Conservation (phyloP, 2,329 filamentous ascomycete genomes). For the Parasarocladium wereldwijsianum region DNA sequence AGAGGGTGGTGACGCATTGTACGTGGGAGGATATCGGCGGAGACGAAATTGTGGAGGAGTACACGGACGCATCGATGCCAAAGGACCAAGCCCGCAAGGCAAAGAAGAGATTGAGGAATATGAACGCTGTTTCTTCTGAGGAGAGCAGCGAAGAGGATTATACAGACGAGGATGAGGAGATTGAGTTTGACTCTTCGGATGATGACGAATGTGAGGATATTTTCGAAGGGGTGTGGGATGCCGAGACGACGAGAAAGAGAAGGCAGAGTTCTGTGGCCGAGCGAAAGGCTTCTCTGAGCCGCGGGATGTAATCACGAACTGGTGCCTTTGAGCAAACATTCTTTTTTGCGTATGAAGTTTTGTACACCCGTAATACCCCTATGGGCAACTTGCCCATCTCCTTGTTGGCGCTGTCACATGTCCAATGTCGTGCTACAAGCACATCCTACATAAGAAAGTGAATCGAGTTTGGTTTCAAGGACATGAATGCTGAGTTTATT, state of each 20-base stretch:
- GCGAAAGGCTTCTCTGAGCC: too few species aligned
- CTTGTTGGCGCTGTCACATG: too few species aligned
- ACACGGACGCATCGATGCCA: constrained; percentile 3
- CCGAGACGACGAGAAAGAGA: constrained; percentile 32
- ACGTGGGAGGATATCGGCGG: constrained; percentile 30
- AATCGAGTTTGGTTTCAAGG: too few species aligned
- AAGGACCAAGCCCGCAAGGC: constrained; percentile 3
- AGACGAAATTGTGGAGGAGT: constrained; percentile 7
- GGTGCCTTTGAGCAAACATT: too few species aligned
- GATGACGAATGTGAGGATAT: constrained; percentile 54
- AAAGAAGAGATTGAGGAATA: not conserved
- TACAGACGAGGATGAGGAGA: constrained; percentile 13
- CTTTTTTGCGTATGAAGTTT: too few species aligned
- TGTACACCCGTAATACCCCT: too few species aligned
- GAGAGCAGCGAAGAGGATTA: not conserved
- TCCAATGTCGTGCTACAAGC: too few species aligned
- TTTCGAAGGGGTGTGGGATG: constrained; percentile 47
- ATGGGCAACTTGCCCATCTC: too few species aligned
- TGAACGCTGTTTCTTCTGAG: not conserved
- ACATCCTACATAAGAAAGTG: too few species aligned
- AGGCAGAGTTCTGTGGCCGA: constrained; percentile 22
- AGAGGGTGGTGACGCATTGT: constrained; percentile 35
- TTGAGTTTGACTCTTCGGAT: constrained; percentile 48
- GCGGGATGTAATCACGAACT: too few species aligned
- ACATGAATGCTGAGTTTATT: too few species aligned